Conservation (phyloP, 2,329 filamentous ascomycete species). For the Colletotrichum viniferum region DNA sequence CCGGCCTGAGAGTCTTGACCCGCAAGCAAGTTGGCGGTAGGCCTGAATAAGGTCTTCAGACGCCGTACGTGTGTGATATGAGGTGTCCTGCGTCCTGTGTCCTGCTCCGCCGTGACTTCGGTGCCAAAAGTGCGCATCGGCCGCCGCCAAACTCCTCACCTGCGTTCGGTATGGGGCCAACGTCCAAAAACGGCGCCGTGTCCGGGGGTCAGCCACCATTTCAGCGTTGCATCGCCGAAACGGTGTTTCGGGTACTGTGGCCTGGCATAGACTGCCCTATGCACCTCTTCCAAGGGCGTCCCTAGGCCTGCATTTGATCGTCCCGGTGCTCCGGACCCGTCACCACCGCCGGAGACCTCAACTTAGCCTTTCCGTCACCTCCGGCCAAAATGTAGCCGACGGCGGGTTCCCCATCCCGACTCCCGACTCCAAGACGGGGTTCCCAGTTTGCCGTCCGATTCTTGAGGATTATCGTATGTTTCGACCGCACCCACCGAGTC, state of each 20-base stretch:
- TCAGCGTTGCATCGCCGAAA: constrained; percentile 4
- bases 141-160: not conserved
- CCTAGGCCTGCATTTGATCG: constrained; percentile 11
- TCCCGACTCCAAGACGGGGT: not conserved
- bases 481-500: not conserved
- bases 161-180: not conserved
- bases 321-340: constrained; percentile 9
- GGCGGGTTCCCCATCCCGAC: not conserved
- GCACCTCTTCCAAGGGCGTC: constrained; percentile 5
- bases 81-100: not conserved
- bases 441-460: not conserved
- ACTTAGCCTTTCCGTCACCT: not conserved
- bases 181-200: constrained; percentile 7
- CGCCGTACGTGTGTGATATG: not conserved
- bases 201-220: not conserved
- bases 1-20: not conserved
- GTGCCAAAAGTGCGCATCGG: not conserved
- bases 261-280: not conserved
- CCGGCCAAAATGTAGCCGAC: not conserved
- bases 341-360: not conserved
- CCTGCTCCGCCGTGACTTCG: constrained; percentile 9
- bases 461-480: constrained; percentile 2
- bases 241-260: not conserved
- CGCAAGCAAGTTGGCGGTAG: not conserved
- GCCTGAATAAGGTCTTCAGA: not conserved